Evolutionary conservation across 1,284 basidiomycete species (phyloP).

Genomic region (Heterobasidion annosum): DNA sequence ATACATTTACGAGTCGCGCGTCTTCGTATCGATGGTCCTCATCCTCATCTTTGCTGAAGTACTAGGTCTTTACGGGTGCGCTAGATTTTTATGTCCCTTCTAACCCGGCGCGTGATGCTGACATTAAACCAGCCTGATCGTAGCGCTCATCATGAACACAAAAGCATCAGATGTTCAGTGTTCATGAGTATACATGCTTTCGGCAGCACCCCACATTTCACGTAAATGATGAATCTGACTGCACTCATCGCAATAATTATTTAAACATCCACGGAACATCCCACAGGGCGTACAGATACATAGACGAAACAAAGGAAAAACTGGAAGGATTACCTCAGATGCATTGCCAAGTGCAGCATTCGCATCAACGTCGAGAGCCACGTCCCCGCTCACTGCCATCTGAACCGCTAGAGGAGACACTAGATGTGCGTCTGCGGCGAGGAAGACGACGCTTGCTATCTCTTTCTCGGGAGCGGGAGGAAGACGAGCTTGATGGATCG

Average conservation of each 20-base stretch:
- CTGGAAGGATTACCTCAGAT: no score
- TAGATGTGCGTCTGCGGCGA: constrained; percentile 16
- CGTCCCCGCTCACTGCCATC: not conserved
- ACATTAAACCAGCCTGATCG: constrained; percentile 1
- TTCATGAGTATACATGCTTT: not conserved
- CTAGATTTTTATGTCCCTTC: not conserved
- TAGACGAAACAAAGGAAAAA: no score
- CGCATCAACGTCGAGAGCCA: no score
- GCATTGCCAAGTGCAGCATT: no score
- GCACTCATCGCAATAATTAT: not conserved
- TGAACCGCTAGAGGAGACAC: constrained; percentile 2
- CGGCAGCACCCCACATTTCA: no score
- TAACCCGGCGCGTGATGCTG: not conserved
- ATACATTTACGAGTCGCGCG: constrained; percentile 77
- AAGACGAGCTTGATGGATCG: not conserved
- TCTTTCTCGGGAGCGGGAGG: constrained; percentile 34
- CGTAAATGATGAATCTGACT: no score
- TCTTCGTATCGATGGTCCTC: constrained; percentile 74
- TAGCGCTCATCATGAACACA: constrained; percentile 8
- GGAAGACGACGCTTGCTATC: constrained; percentile 35
- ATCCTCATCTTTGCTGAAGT: constrained; percentile 94
- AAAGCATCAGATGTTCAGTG: constrained; percentile 1
- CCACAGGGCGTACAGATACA: not conserved
- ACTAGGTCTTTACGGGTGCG: constrained; percentile 69
- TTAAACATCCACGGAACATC: no score